Percentiles rank a stretch among this genome's conserved stretches.
Evolutionary conservation across 1,139 yeast species (phyloP).

Genomic region (Taiozyma sp.): DNA sequence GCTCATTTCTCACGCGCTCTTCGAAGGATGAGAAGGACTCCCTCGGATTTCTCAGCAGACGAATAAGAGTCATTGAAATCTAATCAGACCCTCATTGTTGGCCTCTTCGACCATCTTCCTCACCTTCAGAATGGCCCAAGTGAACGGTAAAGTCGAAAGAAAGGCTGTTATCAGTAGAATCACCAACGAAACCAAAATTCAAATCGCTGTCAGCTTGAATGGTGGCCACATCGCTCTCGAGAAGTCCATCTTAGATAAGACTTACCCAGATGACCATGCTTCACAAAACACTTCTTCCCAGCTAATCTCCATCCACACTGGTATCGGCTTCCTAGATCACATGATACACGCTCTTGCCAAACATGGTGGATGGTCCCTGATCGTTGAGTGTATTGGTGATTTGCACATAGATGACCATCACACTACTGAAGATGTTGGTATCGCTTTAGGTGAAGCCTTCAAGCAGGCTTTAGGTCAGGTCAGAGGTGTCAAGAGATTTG

Average conservation of each 20-base stretch:
- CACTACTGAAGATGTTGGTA: constrained; percentile 92
- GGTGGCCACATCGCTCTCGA: constrained; percentile 72
- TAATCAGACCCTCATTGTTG: not conserved
- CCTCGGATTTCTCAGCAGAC: not conserved
- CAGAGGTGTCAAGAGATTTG: constrained; percentile 88
- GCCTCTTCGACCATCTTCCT: not conserved
- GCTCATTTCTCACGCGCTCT: not conserved
- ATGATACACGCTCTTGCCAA: constrained; percentile 97
- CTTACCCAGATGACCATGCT: constrained; percentile 44
- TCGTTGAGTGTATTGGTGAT: constrained; percentile 90
- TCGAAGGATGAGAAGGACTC: not conserved
- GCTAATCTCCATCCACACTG: constrained; percentile 77
- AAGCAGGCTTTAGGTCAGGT: constrained; percentile 86
- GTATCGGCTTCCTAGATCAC: constrained; percentile 93
- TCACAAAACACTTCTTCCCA: constrained; percentile 49
- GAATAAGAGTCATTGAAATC: not conserved
- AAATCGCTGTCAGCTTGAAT: constrained; percentile 76
- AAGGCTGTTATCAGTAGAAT: constrained; percentile 59
- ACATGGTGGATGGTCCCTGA: constrained; percentile 93
- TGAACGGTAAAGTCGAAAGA: constrained; percentile 24
- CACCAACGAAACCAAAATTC: constrained; percentile 93
- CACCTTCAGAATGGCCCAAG: not conserved
- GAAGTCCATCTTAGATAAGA: constrained; percentile 43
- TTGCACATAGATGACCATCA: constrained; percentile 96
- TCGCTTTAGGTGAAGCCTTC: constrained; percentile 86